phyloP scores from a whole-genome alignment of 176 grass and related monocot genomes.

The Eragrostis curvula region DNA sequence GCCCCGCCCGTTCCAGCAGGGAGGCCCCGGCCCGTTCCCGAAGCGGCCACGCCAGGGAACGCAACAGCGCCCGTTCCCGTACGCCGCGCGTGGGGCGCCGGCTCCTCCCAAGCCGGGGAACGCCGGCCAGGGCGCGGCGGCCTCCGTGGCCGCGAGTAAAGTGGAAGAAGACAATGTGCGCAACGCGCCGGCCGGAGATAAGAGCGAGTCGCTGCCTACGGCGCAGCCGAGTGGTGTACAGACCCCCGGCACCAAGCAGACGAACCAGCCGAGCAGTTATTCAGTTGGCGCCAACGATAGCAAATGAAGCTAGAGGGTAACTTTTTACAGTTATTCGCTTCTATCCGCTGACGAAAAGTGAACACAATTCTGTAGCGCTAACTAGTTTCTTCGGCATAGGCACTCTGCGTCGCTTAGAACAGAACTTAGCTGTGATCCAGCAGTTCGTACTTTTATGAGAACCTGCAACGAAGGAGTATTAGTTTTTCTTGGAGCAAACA shows the following conservation, averaged over 20 bases:
- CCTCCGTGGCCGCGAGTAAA: not conserved
- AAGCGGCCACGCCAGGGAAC: not conserved
- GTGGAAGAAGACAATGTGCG: not conserved
- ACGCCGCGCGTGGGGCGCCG: not conserved
- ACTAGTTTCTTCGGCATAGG: not conserved
- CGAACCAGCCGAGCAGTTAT: not conserved
- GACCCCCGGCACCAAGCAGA: not conserved
- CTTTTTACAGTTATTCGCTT: too few species aligned
- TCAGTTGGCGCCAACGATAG: slow-evolving; percentile 17
- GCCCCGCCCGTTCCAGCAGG: slow-evolving; percentile 1
- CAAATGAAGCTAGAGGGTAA: slow-evolving; percentile 24
- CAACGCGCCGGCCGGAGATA: not conserved
- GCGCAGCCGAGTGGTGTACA: not conserved
- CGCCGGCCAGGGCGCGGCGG: not conserved
- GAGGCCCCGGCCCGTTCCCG: not conserved
- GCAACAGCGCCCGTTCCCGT: not conserved
- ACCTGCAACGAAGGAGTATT: too few species aligned
- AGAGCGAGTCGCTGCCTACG: not conserved
- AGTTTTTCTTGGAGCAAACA: too few species aligned
- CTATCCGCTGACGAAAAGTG: not conserved
- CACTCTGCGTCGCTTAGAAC: not conserved
- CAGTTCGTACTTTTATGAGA: too few species aligned
- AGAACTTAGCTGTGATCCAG: not conserved
- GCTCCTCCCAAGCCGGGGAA: not conserved
- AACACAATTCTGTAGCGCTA: not conserved